These are phyloP conservation scores for Cornus florida DNA, from an alignment of 148 eudicot species.

Conservation along the genomic window DNA sequence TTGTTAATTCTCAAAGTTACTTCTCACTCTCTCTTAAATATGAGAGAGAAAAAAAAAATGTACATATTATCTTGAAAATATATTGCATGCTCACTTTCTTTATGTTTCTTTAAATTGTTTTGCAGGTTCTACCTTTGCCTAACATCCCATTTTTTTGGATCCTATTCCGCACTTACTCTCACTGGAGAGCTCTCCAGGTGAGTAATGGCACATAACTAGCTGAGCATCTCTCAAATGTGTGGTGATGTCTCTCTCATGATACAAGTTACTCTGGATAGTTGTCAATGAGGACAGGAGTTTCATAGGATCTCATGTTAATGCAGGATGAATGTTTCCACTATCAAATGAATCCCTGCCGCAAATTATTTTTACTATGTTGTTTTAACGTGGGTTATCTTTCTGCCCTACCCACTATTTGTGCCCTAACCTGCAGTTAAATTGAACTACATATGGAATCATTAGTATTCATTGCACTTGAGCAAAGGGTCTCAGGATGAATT, in stretches of 20 bases:
- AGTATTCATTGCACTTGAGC: background rate
- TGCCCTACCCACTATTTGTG: background rate
- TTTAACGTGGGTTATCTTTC: background rate
- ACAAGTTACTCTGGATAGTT: background rate
- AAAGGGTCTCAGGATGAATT: background rate
- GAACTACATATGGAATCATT: background rate
- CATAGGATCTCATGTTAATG: background rate
- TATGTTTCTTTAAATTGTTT: background rate
- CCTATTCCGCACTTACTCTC: conserved; percentile 88
- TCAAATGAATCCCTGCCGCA: background rate
- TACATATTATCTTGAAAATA: background rate
- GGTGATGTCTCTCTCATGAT: too few species aligned
- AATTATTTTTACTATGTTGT: background rate
- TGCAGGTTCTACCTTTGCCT: conserved; percentile 91
- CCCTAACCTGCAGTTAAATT: background rate
- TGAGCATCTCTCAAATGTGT: background rate
- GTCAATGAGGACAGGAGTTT: background rate
- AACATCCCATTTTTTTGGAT: conserved; percentile 97
- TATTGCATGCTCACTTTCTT: background rate
- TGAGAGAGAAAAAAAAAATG: too few species aligned
- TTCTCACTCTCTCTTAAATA: background rate
- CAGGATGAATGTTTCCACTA: background rate
- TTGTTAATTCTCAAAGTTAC: background rate
- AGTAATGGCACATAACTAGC: conserved; percentile 12
- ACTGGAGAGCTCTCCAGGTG: conserved; percentile 97